phyloP scores from a whole-genome alignment of 768 basidiomycete genomes.

The Pulveroboletus sp. region DNA sequence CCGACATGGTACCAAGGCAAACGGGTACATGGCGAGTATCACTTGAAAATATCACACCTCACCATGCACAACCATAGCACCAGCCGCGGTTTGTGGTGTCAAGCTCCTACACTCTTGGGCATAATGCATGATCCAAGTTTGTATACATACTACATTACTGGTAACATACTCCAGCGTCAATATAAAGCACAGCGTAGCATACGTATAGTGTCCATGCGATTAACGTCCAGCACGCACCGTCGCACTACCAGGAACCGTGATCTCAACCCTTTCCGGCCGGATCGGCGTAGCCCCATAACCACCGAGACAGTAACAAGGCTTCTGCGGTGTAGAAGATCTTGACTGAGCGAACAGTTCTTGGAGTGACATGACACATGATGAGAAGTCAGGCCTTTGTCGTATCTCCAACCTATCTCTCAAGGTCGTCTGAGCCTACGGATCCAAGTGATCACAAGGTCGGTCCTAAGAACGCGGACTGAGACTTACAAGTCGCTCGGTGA shows the following conservation, averaged over 20 bases:
- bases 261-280: slow-evolving; percentile 9
- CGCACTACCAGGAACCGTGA: slow-evolving; percentile 20
- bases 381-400: slow-evolving; percentile 8
- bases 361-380: slow-evolving; percentile 14
- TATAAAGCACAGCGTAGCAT: slow-evolving; percentile 9
- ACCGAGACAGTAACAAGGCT: slow-evolving; percentile 5
- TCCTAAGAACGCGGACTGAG: not conserved
- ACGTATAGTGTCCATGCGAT: slow-evolving; percentile 8
- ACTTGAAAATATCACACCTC: too few relatives aligned
- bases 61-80: too few relatives aligned
- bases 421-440: slow-evolving; percentile 16
- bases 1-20: too few relatives aligned
- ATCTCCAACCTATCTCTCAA: slow-evolving; percentile 10
- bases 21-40: too few relatives aligned
- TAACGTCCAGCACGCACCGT: slow-evolving; percentile 16
- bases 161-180: slow-evolving; percentile 7
- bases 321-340: slow-evolving; percentile 5
- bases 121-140: slow-evolving; percentile 2
- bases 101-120: not conserved
- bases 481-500: slow-evolving; percentile 25
- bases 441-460: not conserved
- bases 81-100: not conserved
- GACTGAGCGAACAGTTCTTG: slow-evolving; percentile 21
- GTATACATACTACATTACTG: slow-evolving; percentile 10
- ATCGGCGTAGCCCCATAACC: not conserved